Percentiles rank a stretch among this genome's conserved stretches.
Conservation (phyloP, 1,284 basidiomycete species). For the Malassezia slooffiae region DNA sequence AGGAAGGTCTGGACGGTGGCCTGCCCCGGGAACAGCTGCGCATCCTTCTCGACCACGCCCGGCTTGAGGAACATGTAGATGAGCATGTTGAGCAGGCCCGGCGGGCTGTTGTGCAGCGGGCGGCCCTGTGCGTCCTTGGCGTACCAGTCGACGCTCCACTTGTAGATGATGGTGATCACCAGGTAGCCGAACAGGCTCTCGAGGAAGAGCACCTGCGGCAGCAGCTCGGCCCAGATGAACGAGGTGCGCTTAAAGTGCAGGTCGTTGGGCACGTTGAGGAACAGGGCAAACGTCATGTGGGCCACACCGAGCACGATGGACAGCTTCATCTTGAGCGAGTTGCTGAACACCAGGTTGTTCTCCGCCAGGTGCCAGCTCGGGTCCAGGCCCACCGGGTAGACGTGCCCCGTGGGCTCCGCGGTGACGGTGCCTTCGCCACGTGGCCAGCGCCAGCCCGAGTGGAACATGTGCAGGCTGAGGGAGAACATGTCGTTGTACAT, state of each 20-base stretch:
- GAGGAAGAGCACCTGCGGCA: constrained; percentile 93
- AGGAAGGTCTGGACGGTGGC: constrained; percentile 71
- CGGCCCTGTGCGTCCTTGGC: constrained; percentile 52
- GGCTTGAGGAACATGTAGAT: constrained; percentile 46
- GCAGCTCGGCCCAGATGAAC: constrained; percentile 85
- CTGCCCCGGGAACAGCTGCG: constrained; percentile 77
- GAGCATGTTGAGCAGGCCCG: constrained; percentile 59
- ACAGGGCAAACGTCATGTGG: constrained; percentile 97
- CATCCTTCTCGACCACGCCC: constrained; percentile 55
- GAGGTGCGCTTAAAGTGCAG: constrained; percentile 74
- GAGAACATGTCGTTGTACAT: constrained; percentile 99
- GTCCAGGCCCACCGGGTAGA: constrained; percentile 88
- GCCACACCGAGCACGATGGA: constrained; percentile 90
- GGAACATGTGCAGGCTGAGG: constrained; percentile 75
- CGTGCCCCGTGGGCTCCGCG: constrained; percentile 51
- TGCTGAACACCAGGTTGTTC: constrained; percentile 85
- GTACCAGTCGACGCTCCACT: constrained; percentile 90
- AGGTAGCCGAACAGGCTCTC: constrained; percentile 96
- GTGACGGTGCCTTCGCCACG: constrained; percentile 40
- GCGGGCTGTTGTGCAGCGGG: constrained; percentile 54
- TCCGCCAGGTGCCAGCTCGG: constrained; percentile 90
- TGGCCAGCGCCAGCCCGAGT: constrained; percentile 78
- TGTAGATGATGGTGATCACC: constrained; percentile 87
- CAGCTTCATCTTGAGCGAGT: constrained; percentile 99
- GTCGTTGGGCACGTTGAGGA: constrained; percentile 89